These are phyloP conservation scores for Hymenoscyphus occultus DNA, from an alignment of 2,329 filamentous ascomycete species.

Conservation along the genomic window DNA sequence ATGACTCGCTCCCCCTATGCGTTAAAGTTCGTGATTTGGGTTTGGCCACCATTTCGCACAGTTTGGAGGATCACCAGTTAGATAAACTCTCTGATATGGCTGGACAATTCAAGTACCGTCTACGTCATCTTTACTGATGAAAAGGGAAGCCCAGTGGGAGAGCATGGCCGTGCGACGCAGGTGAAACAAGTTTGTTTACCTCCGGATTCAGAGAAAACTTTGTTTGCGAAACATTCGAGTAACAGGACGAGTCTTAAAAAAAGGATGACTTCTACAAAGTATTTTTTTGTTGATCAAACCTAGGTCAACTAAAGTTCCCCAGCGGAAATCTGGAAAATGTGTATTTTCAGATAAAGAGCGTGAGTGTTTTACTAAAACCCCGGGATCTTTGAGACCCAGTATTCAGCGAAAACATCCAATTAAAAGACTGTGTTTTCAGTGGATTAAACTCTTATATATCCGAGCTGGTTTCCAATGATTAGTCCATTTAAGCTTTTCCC, in stretches of 20 bases:
- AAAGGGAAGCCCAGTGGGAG: background rate
- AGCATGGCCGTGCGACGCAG: background rate
- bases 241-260: background rate
- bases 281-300: no score
- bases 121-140: background rate
- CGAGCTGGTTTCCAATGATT: no score
- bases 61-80: background rate
- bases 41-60: background rate
- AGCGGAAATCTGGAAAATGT: no score
- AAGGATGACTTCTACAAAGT: background rate
- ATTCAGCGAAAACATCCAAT: no score
- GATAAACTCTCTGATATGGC: background rate
- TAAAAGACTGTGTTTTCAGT: no score
- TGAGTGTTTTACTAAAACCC: no score
- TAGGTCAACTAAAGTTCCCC: no score
- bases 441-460: no score
- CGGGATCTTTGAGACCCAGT: no score
- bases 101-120: background rate
- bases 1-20: background rate
- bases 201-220: background rate
- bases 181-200: background rate
- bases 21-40: background rate
- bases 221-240: background rate
- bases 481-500: no score
- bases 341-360: no score